Conservation (phyloP, 148 eudicot genomes). For the Persicaria maculosa region DNA sequence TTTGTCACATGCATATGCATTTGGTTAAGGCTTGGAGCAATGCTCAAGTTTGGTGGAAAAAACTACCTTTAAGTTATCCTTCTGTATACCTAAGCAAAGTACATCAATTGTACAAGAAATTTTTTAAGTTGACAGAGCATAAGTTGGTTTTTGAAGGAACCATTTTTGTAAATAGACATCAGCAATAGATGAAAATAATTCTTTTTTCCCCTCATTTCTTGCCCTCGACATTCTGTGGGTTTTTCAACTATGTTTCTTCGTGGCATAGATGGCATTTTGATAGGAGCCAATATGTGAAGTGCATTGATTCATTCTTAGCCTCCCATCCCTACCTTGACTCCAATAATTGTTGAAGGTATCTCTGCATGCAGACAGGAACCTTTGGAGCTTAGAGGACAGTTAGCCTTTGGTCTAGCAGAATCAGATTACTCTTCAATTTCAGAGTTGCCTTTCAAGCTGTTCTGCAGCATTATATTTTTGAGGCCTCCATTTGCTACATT, state of each 20-base stretch:
- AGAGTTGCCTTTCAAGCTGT: too few relatives aligned
- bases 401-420: neutral
- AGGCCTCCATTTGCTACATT: too few relatives aligned
- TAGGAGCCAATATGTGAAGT: too few relatives aligned
- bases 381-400: neutral
- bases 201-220: neutral
- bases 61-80: neutral
- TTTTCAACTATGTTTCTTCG: neutral
- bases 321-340: neutral
- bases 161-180: slow-evolving; percentile 15
- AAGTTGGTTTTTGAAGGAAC: slow-evolving; percentile 1
- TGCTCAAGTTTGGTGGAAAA: neutral
- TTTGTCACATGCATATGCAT: slow-evolving; percentile 15
- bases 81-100: slow-evolving; percentile 7
- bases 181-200: slow-evolving; percentile 13
- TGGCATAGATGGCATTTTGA: too few relatives aligned
- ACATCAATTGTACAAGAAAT: slow-evolving; percentile 8
- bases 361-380: neutral
- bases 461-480: too few relatives aligned
- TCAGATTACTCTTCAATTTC: too few relatives aligned
- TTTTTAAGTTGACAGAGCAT: neutral
- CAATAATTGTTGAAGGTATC: neutral
- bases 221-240: neutral
- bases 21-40: neutral
- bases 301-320: too few relatives aligned